Evolutionary conservation across 2,329 filamentous ascomycete genomes (phyloP).

Genomic region (Colletotrichum sp.): DNA sequence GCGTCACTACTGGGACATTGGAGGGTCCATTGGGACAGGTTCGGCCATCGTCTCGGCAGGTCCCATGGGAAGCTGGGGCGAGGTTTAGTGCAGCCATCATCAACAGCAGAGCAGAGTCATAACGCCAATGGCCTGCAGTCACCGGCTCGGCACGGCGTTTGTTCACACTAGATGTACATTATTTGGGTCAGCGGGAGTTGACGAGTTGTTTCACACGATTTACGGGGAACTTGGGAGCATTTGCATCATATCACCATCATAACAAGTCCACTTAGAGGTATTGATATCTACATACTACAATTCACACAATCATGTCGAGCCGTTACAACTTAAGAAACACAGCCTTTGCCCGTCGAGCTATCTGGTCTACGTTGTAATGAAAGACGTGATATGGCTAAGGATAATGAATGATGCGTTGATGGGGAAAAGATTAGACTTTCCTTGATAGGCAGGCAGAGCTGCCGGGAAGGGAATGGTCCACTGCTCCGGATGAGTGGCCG

Average conservation of each 20-base stretch:
- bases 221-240: neutral
- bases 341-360: neutral
- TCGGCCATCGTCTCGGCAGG: conserved; percentile 71
- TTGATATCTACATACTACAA: neutral
- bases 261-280: conserved; percentile 1
- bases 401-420: neutral
- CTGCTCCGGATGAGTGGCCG: neutral
- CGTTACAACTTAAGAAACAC: neutral
- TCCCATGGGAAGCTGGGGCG: conserved; percentile 79
- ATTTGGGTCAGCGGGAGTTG: conserved; percentile 4
- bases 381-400: neutral
- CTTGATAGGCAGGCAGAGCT: neutral
- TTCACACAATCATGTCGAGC: neutral
- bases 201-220: neutral
- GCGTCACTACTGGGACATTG: conserved; percentile 92
- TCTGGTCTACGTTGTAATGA: neutral
- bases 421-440: neutral
- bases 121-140: neutral
- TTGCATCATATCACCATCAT: neutral
- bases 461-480: neutral
- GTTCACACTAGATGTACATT: conserved; percentile 1
- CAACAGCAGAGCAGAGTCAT: neutral
- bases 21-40: conserved; percentile 78
- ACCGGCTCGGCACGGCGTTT: neutral
- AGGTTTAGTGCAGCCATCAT: conserved; percentile 53